phyloP scores from a whole-genome alignment of 352 stramenopile genomes.

The Globisporangium lucens region DNA sequence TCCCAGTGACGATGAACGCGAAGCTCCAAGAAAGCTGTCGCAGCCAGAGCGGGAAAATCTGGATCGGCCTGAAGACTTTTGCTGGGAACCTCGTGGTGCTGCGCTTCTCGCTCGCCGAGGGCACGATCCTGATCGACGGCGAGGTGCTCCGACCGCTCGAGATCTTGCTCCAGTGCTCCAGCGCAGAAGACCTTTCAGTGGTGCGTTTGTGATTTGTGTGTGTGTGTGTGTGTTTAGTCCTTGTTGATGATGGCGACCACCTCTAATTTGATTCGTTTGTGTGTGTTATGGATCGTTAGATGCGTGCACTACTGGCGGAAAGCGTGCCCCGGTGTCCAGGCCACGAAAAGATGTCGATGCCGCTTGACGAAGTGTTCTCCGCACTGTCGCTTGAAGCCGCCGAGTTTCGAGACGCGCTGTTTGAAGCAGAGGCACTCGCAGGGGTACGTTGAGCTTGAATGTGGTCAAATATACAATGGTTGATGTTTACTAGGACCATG shows the following conservation, averaged over 20 bases:
- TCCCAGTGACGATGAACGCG: conserved; percentile 19
- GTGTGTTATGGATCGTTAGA: conserved; percentile 25
- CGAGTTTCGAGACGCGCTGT: conserved; percentile 4
- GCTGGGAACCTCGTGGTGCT: conserved; percentile 48
- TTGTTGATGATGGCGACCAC: background rate
- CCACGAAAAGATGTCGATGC: conserved; percentile 19
- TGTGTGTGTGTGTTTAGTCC: too few species aligned
- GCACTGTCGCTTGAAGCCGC: conserved; percentile 17
- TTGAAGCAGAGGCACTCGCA: conserved; percentile 13
- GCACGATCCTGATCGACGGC: conserved; percentile 20
- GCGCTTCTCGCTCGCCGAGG: conserved; percentile 17
- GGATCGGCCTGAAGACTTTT: conserved; percentile 41
- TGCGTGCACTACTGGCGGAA: conserved; percentile 46
- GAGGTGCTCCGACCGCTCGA: conserved; percentile 31
- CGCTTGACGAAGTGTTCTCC: conserved; percentile 19
- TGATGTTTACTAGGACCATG: background rate
- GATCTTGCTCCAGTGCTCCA: conserved; percentile 50
- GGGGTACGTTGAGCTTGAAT: background rate
- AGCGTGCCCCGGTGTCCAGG: conserved; percentile 8
- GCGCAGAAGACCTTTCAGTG: conserved; percentile 49
- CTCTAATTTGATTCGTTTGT: background rate
- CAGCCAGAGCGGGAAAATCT: conserved; percentile 44
- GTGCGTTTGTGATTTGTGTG: conserved; percentile 26
- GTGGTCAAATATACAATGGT: background rate
- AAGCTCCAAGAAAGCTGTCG: conserved; percentile 35